Evolutionary conservation across 2,329 filamentous ascomycete species (phyloP), one percentile per base, ranked within the genome.

Genomic region (Akanthomyces dipterigenus): DNA sequence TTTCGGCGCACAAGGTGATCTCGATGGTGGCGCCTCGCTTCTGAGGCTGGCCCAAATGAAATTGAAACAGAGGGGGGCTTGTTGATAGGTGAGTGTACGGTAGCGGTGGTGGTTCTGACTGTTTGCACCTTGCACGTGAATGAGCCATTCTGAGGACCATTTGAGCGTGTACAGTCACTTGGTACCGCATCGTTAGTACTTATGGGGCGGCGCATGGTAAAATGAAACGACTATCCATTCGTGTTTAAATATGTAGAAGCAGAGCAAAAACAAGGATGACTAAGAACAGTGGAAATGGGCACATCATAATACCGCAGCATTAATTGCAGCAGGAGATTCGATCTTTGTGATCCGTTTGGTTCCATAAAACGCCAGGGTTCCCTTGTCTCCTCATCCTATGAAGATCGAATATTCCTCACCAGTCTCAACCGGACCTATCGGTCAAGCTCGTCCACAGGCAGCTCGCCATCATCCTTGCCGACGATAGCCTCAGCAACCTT

Each of bases 401-500:
- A 69, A 69, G 67, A 67, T 64, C 63, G 67, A 65, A 66, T 65
- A 65, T 66, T 55, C 40, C 22, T 59, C 26, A 31, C 20, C 49
- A 24, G 40, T 48, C 16, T 48, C 40, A 43, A 54, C 60, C 53
- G 38, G 24, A n/a, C 18, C 60, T 81, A 86, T 72, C 80, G 80
- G 74, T 91, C 89, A 71, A 95, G 78, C 76, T 93, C 90, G 70
- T 91, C 87, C 64, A 89, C 83, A 14, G 88, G 86, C 68, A 93
- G 81, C 69, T 93, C 89, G 43, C 86, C 85, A 64, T 90, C 80
- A 70, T 93, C 89, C 68, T 87, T 88, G 65, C 87, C 88, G 40
- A 93, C 89, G 71, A 95, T 93, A 2, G 89, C 85, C 70, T 91
- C 88, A 4, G 90, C 87, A 24, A 92, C 89, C 76, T 91, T 93